Percentiles rank a stretch among this genome's conserved stretches.
phyloP scores from a whole-genome alignment of 2,329 filamentous ascomycete species.

The Microascus cirrosus region DNA sequence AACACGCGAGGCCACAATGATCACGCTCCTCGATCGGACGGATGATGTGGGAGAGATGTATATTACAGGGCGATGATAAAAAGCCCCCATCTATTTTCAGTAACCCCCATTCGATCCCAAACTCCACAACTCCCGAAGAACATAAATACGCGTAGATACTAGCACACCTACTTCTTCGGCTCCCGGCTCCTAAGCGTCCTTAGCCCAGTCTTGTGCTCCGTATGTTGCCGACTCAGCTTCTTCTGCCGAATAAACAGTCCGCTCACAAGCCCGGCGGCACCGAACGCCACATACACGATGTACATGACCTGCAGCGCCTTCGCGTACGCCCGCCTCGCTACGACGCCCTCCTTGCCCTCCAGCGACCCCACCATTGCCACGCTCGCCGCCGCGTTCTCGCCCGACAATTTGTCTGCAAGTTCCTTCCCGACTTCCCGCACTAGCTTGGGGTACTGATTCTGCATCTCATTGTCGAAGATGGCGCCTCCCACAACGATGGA shows the following conservation, averaged over 20 bases:
- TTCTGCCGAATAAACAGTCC: slow-evolving; percentile 36
- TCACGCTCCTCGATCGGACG: not conserved
- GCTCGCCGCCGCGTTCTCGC: slow-evolving; percentile 49
- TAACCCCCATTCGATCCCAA: not conserved
- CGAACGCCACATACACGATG: slow-evolving; percentile 41
- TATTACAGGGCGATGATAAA: not conserved
- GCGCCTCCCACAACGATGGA: slow-evolving; percentile 67
- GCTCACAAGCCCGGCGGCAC: slow-evolving; percentile 32
- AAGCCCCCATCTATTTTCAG: not conserved
- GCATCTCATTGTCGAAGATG: slow-evolving; percentile 67
- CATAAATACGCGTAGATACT: not conserved
- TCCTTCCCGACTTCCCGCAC: slow-evolving; percentile 35
- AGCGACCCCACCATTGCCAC: slow-evolving; percentile 45
- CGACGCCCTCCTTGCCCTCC: slow-evolving; percentile 26
- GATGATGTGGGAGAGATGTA: not conserved
- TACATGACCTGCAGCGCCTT: slow-evolving; percentile 42
- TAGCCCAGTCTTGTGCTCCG: slow-evolving; percentile 48
- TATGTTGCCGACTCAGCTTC: slow-evolving; percentile 41
- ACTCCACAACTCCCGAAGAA: not conserved
- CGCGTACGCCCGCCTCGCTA: slow-evolving; percentile 36
- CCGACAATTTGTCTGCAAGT: slow-evolving; percentile 40
- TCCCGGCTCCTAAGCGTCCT: slow-evolving; percentile 20
- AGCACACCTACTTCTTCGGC: not conserved
- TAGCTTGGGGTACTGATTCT: slow-evolving; percentile 37
- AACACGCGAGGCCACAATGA: not conserved